phyloP scores from a whole-genome alignment of 2,329 filamentous ascomycete genomes.

The Mollisiaceae sp. region DNA sequence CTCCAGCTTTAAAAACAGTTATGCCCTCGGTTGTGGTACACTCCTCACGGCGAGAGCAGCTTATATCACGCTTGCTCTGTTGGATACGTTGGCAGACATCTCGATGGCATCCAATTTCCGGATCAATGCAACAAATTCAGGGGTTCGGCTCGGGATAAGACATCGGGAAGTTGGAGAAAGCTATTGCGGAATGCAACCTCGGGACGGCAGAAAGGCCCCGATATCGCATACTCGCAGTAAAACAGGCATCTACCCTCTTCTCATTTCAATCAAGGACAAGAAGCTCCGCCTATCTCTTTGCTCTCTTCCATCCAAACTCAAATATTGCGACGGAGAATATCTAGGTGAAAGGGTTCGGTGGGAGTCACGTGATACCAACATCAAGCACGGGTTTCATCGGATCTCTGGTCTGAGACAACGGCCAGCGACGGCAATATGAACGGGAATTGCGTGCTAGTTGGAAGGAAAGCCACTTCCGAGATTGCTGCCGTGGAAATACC shows the following conservation, averaged over 20 bases:
- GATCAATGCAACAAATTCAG: background rate
- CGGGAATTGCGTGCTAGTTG: background rate
- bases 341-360: background rate
- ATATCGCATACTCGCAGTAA: background rate
- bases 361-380: background rate
- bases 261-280: background rate
- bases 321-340: background rate
- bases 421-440: background rate
- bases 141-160: background rate
- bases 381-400: background rate
- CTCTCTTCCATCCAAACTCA: background rate
- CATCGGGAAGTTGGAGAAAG: background rate
- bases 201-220: background rate
- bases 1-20: too few relatives aligned
- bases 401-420: background rate
- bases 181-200: background rate
- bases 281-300: background rate
- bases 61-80: too few relatives aligned
- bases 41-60: too few relatives aligned
- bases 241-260: background rate
- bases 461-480: background rate
- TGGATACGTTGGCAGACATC: background rate
- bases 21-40: background rate
- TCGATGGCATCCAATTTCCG: background rate
- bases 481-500: background rate